Evolutionary conservation across 306 rosid genomes (phyloP).

Genomic region (Mucuna pruriens): DNA sequence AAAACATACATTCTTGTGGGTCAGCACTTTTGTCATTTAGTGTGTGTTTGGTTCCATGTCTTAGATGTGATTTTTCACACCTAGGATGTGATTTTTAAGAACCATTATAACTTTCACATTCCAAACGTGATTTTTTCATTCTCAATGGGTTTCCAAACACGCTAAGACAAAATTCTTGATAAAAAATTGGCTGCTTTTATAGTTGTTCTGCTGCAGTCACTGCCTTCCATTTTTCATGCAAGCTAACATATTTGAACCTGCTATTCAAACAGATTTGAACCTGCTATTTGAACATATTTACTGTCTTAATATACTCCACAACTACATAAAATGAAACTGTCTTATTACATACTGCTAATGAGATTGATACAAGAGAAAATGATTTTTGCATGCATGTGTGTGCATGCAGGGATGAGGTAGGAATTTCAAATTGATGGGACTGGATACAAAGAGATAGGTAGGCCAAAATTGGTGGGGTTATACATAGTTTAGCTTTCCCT

Average conservation of each 20-base stretch:
- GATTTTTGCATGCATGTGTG: background rate
- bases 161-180: too few relatives aligned
- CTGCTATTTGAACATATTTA: conserved; percentile 4
- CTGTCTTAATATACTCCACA: background rate
- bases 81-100: too few relatives aligned
- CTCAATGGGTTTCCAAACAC: too few relatives aligned
- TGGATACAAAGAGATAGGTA: background rate
- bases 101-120: too few relatives aligned
- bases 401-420: background rate
- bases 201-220: conserved; percentile 22
- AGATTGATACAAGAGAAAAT: background rate
- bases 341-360: background rate
- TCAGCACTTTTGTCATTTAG: background rate
- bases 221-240: background rate
- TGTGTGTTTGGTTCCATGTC: too few relatives aligned
- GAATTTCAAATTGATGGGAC: conserved; percentile 5
- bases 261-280: conserved; percentile 22
- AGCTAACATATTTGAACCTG: conserved; percentile 29
- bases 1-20: background rate
- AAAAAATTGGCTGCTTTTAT: conserved; percentile 16
- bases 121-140: too few relatives aligned
- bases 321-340: background rate
- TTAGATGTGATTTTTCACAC: too few relatives aligned
- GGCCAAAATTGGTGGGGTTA: background rate
- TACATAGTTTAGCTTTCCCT: background rate